These are phyloP conservation scores for Arctium minus DNA, from an alignment of 129 eudicot species.

Conservation along the genomic window DNA sequence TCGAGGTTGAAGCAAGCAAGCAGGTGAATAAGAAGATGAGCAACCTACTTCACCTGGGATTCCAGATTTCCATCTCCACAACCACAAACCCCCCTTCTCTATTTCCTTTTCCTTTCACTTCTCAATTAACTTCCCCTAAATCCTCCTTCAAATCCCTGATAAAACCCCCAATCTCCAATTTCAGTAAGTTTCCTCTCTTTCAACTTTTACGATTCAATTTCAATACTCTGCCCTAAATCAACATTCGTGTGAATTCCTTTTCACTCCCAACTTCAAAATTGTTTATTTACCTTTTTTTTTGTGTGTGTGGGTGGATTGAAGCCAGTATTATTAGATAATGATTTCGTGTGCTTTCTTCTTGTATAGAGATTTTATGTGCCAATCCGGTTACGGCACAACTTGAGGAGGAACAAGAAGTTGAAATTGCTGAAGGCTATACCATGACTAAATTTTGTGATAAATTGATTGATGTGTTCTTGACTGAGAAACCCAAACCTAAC, in stretches of 20 bases:
- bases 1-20: not conserved
- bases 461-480: slow-evolving; percentile 70
- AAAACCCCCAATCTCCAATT: slow-evolving; percentile 9
- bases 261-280: not conserved
- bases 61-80: not conserved
- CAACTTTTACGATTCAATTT: not conserved
- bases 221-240: not conserved
- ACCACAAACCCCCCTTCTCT: not conserved
- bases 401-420: slow-evolving; percentile 55
- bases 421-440: slow-evolving; percentile 83
- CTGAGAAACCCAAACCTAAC: slow-evolving; percentile 76
- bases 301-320: not conserved
- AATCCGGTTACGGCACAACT: slow-evolving; percentile 30
- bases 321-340: not conserved
- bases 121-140: not conserved
- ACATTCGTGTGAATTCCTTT: not conserved
- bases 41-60: not conserved
- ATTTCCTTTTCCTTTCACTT: not conserved
- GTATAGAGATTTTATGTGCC: slow-evolving; percentile 34
- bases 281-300: not conserved
- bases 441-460: slow-evolving; percentile 84
- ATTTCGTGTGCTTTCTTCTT: not conserved
- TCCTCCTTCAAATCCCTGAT: slow-evolving; percentile 1
- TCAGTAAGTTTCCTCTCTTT: slow-evolving; percentile 24
- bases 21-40: not conserved